Base-by-base conservation (phyloP, 2,329 filamentous ascomycete genomes). In the Claviceps sp. region DNA sequence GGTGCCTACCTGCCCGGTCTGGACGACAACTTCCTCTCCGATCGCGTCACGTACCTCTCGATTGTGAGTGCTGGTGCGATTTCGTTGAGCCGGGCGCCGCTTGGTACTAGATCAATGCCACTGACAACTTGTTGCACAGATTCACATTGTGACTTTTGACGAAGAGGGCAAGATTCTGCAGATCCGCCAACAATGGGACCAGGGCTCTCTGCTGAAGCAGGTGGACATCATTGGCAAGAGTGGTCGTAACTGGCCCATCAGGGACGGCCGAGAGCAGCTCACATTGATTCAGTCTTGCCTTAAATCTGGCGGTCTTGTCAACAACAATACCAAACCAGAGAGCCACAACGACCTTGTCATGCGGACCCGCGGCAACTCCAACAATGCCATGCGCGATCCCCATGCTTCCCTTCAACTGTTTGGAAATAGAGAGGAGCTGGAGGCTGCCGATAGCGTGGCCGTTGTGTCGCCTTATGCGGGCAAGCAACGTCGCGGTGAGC, bases 171-270 rank as follows among this genome's bases (percentile, higher is more conserved):
- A 88, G 71, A 96, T 98, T 64, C 68, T 78, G 54, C 88, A 93
- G 67, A 87, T 97, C 57, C 87, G 91, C 60, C 81, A 91, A 59
- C 88, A 85, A 66, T 98, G 93, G 93, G 93, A 98, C 66, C 93
- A 98, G 69, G 90, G 84, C 55, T 85, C 89, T 51, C 79, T 98
- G 42, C 79, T 98, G 59, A 97, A 93, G 72, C 85, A 95, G 67
- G 78, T 96, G 57, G 90, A 96, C 56, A 83, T 96, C 52, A 97
- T 98, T 67, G 91, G 93, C 62, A 85, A 84, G 64, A 84, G 85
- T 51, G 88, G 87, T 52, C 87, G 85, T 66, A 95, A 93, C 70
- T 98, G 93, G 93, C 93, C 93, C 51, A 94, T 98, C 64, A 81
- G 82, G 59, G 89, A 95, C 65, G 86, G 84, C 64, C 81, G 81